These are phyloP conservation scores for Capronia americana DNA, from an alignment of 2,329 filamentous ascomycete genomes.

Conservation along the genomic window DNA sequence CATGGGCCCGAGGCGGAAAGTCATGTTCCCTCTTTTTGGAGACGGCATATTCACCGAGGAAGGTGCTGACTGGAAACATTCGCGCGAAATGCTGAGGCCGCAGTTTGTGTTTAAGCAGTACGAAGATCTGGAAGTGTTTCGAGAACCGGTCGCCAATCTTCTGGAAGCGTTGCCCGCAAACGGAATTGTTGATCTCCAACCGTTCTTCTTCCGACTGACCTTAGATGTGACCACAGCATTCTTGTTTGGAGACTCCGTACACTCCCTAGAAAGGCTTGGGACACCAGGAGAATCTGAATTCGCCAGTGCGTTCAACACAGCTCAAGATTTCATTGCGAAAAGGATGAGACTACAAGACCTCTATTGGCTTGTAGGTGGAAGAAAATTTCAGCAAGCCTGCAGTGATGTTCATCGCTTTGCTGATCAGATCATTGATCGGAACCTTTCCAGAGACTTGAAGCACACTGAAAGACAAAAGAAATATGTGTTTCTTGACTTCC, in stretches of 20 bases:
- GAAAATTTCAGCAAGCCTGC: conserved; percentile 13
- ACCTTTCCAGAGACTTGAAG: conserved; percentile 43
- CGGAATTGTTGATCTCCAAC: conserved; percentile 63
- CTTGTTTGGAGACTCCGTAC: conserved; percentile 63
- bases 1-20: conserved; percentile 75
- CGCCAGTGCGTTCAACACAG: conserved; percentile 9
- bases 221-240: conserved; percentile 72
- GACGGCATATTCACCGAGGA: conserved; percentile 72
- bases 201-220: conserved; percentile 69
- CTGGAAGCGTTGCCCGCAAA: conserved; percentile 64
- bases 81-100: conserved; percentile 78
- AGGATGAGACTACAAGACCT: conserved; percentile 9
- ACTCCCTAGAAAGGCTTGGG: conserved; percentile 47
- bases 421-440: conserved; percentile 51
- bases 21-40: conserved; percentile 65
- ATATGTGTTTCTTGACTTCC: conserved; percentile 59
- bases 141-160: conserved; percentile 69
- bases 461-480: conserved; percentile 36
- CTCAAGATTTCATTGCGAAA: conserved; percentile 19
- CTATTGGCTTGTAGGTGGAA: conserved; percentile 8
- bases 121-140: conserved; percentile 80
- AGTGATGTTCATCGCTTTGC: conserved; percentile 42
- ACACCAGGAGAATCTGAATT: conserved; percentile 47
- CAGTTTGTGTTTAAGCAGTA: conserved; percentile 87
- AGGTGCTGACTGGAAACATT: conserved; percentile 70